Conservation (phyloP, 2,329 filamentous ascomycete species). For the Gnomoniopsis sp. region DNA sequence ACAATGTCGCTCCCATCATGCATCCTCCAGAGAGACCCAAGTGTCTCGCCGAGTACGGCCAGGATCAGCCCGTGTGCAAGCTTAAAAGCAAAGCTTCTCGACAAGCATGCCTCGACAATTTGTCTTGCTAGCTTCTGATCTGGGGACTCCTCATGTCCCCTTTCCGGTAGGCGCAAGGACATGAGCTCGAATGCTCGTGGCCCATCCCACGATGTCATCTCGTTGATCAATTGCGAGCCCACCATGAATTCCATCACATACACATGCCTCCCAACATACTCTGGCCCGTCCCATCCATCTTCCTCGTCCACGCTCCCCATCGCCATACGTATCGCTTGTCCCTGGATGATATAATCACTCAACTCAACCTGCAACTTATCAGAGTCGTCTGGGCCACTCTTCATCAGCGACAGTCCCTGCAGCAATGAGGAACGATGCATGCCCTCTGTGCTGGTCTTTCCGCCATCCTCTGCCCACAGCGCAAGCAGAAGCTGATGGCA, state of each 20-base stretch:
- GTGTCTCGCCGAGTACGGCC: slow-evolving; percentile 43
- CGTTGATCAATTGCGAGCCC: slow-evolving; percentile 50
- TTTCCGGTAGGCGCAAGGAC: slow-evolving; percentile 36
- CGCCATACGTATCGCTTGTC: slow-evolving; percentile 48
- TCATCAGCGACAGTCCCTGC: slow-evolving; percentile 37
- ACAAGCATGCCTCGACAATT: slow-evolving; percentile 50
- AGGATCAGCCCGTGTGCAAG: slow-evolving; percentile 52
- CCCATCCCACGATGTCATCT: slow-evolving; percentile 49
- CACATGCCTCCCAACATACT: slow-evolving; percentile 45
- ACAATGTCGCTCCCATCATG: slow-evolving; percentile 45
- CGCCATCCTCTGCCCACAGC: slow-evolving; percentile 43
- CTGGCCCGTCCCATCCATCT: slow-evolving; percentile 51
- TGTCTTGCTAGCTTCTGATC: slow-evolving; percentile 46
- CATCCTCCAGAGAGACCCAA: slow-evolving; percentile 52
- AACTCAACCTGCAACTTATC: slow-evolving; percentile 41
- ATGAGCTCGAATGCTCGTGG: slow-evolving; percentile 46
- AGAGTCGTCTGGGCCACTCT: slow-evolving; percentile 28
- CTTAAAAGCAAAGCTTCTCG: slow-evolving; percentile 51
- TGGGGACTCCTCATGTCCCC: slow-evolving; percentile 35
- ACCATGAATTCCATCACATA: slow-evolving; percentile 48
- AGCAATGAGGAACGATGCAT: slow-evolving; percentile 47
- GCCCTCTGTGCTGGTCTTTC: slow-evolving; percentile 45
- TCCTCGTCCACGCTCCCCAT: slow-evolving; percentile 49
- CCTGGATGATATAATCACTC: slow-evolving; percentile 57
- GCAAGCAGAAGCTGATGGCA: slow-evolving; percentile 48